A percentile compares a stretch with the other conserved stretches of the same genome.
These are phyloP conservation scores for Lichtheimia ramosa DNA, from an alignment of 371 early-diverging fungal species.

Conservation along the genomic window DNA sequence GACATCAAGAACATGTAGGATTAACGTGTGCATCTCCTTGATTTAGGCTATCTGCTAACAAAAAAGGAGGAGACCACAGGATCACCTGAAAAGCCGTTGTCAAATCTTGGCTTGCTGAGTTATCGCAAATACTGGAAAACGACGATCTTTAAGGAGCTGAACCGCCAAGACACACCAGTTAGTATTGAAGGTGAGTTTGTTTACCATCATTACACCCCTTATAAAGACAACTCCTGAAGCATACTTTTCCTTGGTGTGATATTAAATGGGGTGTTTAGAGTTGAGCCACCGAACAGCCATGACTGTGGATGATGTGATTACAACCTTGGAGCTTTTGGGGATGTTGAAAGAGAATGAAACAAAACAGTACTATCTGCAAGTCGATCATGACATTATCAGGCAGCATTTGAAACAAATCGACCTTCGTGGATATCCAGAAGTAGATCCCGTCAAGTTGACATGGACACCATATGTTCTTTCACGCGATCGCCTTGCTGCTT, in stretches of 20 bases:
- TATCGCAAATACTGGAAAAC: constrained; percentile 88
- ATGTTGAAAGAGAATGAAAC: constrained; percentile 29
- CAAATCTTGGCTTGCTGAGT: constrained; percentile 93
- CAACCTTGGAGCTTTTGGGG: constrained; percentile 62
- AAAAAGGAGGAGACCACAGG: constrained; percentile 87
- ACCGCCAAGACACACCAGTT: constrained; percentile 40
- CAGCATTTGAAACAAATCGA: constrained; percentile 39
- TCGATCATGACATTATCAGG: constrained; percentile 39
- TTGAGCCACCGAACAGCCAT: constrained; percentile 66
- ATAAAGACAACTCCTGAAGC: neutral
- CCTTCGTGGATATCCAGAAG: constrained; percentile 44
- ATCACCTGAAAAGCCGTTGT: constrained; percentile 98
- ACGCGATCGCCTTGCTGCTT: constrained; percentile 33
- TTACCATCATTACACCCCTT: constrained; percentile 12
- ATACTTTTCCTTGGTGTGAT: neutral
- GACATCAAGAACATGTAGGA: neutral
- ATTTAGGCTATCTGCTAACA: constrained; percentile 82
- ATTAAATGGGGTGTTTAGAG: constrained; percentile 24
- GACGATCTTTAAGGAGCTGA: constrained; percentile 64
- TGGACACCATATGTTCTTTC: constrained; percentile 69
- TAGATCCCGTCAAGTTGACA: constrained; percentile 55
- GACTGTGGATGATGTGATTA: constrained; percentile 69
- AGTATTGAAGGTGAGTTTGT: constrained; percentile 45
- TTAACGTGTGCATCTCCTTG: neutral
- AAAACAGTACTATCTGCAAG: constrained; percentile 19